Evolutionary conservation across 176 grass and related monocot species (phyloP), one percentile per base, ranked within the genome.

Genomic region (Luzula sylvatica): DNA sequence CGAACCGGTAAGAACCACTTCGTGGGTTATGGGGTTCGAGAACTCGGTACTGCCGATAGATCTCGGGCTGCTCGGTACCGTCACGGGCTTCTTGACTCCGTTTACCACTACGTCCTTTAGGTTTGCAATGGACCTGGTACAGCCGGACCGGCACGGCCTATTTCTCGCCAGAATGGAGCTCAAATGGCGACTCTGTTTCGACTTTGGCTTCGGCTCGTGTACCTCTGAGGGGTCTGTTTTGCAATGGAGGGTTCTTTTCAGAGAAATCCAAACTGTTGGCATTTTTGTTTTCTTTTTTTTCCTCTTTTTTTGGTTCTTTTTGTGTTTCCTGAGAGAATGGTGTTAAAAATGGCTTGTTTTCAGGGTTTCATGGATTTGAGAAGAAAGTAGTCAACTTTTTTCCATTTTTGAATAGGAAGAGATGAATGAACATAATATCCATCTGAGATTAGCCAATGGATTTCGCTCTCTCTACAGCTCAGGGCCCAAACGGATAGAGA

Each of bases 91-190:
- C 43, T 53, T 55, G 56, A 25, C 56, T 79, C 5, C 52, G 32
- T 20, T 65, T 38, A 69, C 38, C 61, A 92, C 63, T 22, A 78
- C 81, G 59, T 85, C 80, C 39, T 69, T 57, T 47, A 92, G 76
- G 69, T 78, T 81, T 61, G 76, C 78, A 75, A 85, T 85, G 68
- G 87, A 81, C 29, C 65, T 66, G 7, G 81, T 84, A 72, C 87
- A 92, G 21, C 76, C 73, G 0, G 73, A 81, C 55, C 76, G 64
- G 55, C 45, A 75, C 7, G 71, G 50, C 61, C 29, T 38, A 58
- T 52, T 52, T 39, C 56, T 67, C 65, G 56, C 20, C 26, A 58
- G 30, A 46, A 57, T 43, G 16, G 45, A 57, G 32, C 62, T 13
- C 13, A 66, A 72, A 52, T 75, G 69, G 51, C 49, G 2, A 38